Percentiles rank a stretch among this genome's conserved stretches.
Conservation (phyloP, 1,284 basidiomycete species). For the Volvariella surrecta region DNA sequence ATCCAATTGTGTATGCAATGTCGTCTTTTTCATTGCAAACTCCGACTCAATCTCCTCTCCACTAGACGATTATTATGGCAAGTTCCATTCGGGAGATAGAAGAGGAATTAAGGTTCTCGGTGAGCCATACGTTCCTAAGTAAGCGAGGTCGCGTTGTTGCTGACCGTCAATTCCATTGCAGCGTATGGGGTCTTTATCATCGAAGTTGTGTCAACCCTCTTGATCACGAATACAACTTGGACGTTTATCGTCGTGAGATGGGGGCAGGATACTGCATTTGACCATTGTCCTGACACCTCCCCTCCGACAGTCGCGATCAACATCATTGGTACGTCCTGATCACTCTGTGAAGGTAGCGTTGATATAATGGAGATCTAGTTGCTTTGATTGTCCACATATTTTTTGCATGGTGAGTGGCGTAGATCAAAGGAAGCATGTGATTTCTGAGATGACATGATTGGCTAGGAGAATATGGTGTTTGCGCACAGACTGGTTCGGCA, state of each 20-base stretch:
- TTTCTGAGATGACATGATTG: not conserved
- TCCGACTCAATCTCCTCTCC: not conserved
- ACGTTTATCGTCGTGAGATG: conserved; percentile 13
- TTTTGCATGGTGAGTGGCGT: conserved; percentile 12
- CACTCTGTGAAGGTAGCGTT: not conserved
- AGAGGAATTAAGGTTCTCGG: conserved; percentile 6
- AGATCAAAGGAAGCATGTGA: not conserved
- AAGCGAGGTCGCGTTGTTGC: no score
- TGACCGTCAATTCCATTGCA: not conserved
- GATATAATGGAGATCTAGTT: conserved; percentile 6
- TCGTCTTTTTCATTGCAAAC: not conserved
- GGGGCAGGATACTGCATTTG: conserved; percentile 10
- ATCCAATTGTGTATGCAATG: not conserved
- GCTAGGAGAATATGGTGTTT: conserved; percentile 6
- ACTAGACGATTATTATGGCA: not conserved
- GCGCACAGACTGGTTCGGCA: not conserved
- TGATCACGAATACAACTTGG: conserved; percentile 16
- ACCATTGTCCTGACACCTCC: conserved; percentile 14
- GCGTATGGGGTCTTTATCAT: conserved; percentile 12
- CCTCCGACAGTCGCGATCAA: conserved; percentile 13
- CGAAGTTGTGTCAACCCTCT: conserved; percentile 14
- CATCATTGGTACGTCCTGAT: conserved; percentile 12
- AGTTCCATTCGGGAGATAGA: conserved; percentile 1
- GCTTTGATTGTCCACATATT: conserved; percentile 12
- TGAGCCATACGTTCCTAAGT: not conserved